Conservation (phyloP, 1,284 basidiomycete species). For the Leccinum fallax region DNA sequence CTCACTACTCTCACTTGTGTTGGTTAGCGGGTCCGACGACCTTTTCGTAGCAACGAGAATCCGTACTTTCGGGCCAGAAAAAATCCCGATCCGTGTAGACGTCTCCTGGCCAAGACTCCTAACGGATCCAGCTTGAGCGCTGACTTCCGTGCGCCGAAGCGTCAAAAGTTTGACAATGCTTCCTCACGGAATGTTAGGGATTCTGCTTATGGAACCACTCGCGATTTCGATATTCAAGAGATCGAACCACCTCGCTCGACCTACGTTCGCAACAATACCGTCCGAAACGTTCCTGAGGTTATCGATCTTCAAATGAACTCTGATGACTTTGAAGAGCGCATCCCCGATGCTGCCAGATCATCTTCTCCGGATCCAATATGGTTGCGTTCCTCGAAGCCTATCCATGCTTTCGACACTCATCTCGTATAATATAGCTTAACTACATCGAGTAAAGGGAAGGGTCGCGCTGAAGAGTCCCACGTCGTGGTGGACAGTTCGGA, state of each 20-base stretch:
- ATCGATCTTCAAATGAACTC: constrained; percentile 17
- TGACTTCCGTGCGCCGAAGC: constrained; percentile 19
- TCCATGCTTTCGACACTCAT: constrained; percentile 30
- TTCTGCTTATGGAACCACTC: background rate
- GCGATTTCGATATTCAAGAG: constrained; percentile 30
- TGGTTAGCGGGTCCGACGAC: constrained; percentile 13
- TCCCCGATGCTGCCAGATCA: constrained; percentile 13
- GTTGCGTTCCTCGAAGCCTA: background rate
- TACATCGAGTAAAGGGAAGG: constrained; percentile 28
- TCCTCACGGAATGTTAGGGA: constrained; percentile 7
- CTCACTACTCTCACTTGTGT: constrained; percentile 11
- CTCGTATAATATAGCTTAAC: constrained; percentile 14
- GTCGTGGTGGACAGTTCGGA: constrained; percentile 25
- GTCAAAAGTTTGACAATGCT: constrained; percentile 16
- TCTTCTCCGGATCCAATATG: constrained; percentile 31
- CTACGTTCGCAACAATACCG: constrained; percentile 1
- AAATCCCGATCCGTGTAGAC: constrained; percentile 1
- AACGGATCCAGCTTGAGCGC: background rate
- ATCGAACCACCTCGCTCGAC: constrained; percentile 3
- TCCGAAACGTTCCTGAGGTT: constrained; percentile 20
- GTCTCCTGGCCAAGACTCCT: constrained; percentile 19
- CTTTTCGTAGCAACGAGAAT: constrained; percentile 16
- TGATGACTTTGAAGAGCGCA: constrained; percentile 27
- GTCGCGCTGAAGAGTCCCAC: constrained; percentile 12
- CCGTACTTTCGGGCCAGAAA: constrained; percentile 15